Percentiles rank a stretch among this genome's conserved stretches.
Evolutionary conservation across 148 eudicot genomes (phyloP).

Genomic region (Rheum nobile): DNA sequence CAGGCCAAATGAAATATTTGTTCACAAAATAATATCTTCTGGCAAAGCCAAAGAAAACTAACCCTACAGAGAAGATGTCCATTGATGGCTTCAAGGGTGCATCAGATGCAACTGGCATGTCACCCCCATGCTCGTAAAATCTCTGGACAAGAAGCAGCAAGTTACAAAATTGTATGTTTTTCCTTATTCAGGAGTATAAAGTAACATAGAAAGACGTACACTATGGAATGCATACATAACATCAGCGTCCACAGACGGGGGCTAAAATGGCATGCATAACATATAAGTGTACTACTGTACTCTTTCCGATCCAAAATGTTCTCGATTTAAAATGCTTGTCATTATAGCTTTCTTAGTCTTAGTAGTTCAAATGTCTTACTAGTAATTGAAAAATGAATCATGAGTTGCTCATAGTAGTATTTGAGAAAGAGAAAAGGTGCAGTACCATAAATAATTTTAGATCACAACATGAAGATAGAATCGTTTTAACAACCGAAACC

Average conservation of each 20-base stretch:
- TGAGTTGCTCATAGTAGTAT: no score
- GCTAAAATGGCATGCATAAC: background rate
- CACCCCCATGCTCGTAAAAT: conserved; percentile 96
- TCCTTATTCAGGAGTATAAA: background rate
- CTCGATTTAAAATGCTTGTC: background rate
- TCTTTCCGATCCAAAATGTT: background rate
- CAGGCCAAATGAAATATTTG: background rate
- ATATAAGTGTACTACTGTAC: background rate
- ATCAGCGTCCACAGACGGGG: background rate
- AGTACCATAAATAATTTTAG: background rate
- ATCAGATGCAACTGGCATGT: conserved; percentile 70
- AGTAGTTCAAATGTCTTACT: background rate
- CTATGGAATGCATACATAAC: background rate
- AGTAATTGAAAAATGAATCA: no score
- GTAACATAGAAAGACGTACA: background rate
- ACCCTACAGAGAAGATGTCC: conserved; percentile 98
- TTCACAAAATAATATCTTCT: background rate
- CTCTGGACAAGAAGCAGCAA: conserved; percentile 42
- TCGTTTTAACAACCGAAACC: background rate
- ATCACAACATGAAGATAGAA: background rate
- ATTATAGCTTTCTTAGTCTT: background rate
- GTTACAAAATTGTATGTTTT: background rate
- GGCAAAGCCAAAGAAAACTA: conserved; percentile 21
- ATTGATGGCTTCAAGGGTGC: conserved; percentile 80
- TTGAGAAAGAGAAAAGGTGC: background rate